These are phyloP conservation scores for Plasmodium gallinaceum DNA, from an alignment of 169 alveolate genomes.

Conservation along the genomic window DNA sequence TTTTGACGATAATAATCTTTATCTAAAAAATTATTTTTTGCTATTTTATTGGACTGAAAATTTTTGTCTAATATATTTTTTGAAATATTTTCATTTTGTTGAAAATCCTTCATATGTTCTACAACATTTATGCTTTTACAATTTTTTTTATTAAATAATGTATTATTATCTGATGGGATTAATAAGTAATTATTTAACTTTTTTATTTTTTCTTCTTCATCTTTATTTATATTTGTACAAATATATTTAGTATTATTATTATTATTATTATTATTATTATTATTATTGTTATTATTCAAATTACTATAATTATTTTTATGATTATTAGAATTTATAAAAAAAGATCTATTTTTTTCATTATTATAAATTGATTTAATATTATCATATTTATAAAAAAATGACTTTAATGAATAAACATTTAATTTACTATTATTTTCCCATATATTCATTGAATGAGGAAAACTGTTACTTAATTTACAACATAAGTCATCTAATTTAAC, in stretches of 20 bases:
- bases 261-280: neutral
- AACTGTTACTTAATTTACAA: constrained; percentile 58
- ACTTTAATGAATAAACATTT: constrained; percentile 19
- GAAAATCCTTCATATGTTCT: neutral
- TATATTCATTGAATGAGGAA: constrained; percentile 80
- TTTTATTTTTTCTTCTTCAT: constrained; percentile 3
- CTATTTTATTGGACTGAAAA: too few species aligned
- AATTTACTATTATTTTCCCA: constrained; percentile 74
- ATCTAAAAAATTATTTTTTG: too few species aligned
- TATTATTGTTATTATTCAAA: neutral
- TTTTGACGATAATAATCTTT: neutral
- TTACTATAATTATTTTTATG: neutral
- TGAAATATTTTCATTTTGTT: neutral
- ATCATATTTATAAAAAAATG: constrained; percentile 27
- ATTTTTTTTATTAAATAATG: neutral
- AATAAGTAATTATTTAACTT: neutral
- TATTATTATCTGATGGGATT: neutral
- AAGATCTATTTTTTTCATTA: constrained; percentile 12
- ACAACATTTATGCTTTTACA: neutral
- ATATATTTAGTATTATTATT: neutral
- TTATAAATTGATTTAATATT: neutral
- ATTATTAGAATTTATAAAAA: neutral
- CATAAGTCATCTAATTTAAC: constrained; percentile 80
- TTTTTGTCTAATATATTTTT: neutral
- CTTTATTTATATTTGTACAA: neutral